phyloP scores from a whole-genome alignment of 208 protist species.

The Leishmania gerbilli region DNA sequence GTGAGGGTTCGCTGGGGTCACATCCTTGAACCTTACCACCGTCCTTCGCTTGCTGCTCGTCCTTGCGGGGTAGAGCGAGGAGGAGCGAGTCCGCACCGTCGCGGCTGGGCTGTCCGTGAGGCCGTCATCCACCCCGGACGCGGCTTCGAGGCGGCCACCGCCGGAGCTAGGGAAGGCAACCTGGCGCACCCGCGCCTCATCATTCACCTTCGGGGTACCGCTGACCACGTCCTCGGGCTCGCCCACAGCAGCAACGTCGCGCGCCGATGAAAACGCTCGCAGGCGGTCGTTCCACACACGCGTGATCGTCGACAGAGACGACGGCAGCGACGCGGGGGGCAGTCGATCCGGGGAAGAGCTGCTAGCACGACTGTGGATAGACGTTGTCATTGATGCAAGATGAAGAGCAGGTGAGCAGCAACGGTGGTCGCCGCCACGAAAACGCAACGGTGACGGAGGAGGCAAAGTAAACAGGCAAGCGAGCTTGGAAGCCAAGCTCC shows the following conservation, averaged over 20 bases:
- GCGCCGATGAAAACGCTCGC: slow-evolving; percentile 9
- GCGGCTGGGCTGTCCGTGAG: slow-evolving; percentile 27
- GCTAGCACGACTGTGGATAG: slow-evolving; percentile 6
- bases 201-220: slow-evolving; percentile 14
- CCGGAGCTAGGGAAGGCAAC: not conserved
- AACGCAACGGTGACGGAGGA: not conserved
- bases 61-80: slow-evolving; percentile 10
- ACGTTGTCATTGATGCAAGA: slow-evolving; percentile 1
- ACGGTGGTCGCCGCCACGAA: not conserved
- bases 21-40: not conserved
- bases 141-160: not conserved
- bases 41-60: not conserved
- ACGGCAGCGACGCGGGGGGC: not conserved
- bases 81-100: slow-evolving; percentile 3
- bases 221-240: slow-evolving; percentile 14
- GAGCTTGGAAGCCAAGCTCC: not conserved
- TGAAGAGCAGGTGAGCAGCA: not conserved
- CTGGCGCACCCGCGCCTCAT: slow-evolving; percentile 5
- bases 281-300: slow-evolving; percentile 38
- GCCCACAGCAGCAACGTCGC: not conserved
- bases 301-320: slow-evolving; percentile 25
- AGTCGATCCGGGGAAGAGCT: slow-evolving; percentile 1
- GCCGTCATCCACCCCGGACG: slow-evolving; percentile 14
- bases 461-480: not conserved
- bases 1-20: not conserved